Conservation (phyloP, 306 rosid genomes). For the Comarum palustre region DNA sequence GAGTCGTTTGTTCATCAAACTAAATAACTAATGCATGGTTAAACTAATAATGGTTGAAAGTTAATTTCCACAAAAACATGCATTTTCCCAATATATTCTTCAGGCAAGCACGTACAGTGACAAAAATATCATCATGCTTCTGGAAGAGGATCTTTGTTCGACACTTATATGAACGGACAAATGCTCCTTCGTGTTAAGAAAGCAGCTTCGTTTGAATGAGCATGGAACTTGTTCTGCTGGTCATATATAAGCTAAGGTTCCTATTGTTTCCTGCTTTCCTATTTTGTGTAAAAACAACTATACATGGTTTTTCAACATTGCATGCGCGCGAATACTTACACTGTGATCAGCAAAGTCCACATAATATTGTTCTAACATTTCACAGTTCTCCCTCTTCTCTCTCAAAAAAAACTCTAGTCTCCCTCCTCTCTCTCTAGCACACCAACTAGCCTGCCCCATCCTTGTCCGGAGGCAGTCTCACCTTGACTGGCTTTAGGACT, state of each 20-base stretch:
- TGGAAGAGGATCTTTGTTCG: conserved; percentile 18
- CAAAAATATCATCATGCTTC: neutral
- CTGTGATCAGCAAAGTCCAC: no score
- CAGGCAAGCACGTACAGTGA: neutral
- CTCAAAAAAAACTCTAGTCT: no score
- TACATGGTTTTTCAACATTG: neutral
- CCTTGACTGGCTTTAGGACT: no score
- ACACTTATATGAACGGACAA: conserved; percentile 20
- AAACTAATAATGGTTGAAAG: no score
- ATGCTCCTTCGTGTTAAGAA: conserved; percentile 21
- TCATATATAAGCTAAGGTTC: conserved; percentile 15
- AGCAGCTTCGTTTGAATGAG: conserved; percentile 33
- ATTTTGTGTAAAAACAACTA: neutral
- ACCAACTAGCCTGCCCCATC: no score
- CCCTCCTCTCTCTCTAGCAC: no score
- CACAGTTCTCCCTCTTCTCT: no score
- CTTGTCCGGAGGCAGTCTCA: no score
- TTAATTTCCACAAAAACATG: no score
- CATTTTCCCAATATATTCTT: neutral
- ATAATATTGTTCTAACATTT: no score
- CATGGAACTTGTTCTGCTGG: conserved; percentile 33
- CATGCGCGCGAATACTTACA: neutral
- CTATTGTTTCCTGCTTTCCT: neutral
- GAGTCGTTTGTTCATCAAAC: neutral
- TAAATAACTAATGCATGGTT: neutral